Evolutionary conservation across 345 rosid species (phyloP).

Genomic region (Syzygium aromaticum): DNA sequence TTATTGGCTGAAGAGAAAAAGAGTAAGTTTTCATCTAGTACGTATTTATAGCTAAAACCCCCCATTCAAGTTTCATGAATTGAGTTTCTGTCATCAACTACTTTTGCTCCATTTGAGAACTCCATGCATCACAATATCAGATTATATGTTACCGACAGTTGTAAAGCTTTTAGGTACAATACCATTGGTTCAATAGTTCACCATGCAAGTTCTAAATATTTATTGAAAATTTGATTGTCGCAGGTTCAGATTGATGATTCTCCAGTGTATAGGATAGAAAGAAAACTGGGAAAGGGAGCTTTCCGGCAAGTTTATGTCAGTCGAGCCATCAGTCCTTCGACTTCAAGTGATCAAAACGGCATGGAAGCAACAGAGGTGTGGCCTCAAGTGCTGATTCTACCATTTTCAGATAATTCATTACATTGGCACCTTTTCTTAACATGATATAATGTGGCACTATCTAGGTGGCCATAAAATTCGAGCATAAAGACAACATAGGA

Average conservation of each 20-base stretch:
- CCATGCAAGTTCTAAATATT: background rate
- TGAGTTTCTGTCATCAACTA: no score
- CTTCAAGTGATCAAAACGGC: conserved; percentile 47
- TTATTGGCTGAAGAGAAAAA: no score
- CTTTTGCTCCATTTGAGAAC: no score
- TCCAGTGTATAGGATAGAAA: conserved; percentile 66
- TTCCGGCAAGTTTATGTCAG: conserved; percentile 95
- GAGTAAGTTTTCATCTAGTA: no score
- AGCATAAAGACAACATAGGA: conserved; percentile 85
- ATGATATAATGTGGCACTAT: background rate
- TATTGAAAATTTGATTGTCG: background rate
- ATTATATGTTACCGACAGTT: no score
- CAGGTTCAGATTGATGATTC: conserved; percentile 91
- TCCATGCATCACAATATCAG: no score
- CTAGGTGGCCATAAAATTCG: conserved; percentile 89
- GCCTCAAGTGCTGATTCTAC: background rate
- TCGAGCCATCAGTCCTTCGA: conserved; percentile 29
- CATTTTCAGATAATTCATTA: background rate
- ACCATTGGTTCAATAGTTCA: no score
- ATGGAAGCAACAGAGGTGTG: conserved; percentile 66
- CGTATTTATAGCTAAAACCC: no score
- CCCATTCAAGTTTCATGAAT: no score
- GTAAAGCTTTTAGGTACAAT: no score
- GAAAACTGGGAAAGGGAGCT: conserved; percentile 88
- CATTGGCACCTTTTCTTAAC: background rate